phyloP scores from a whole-genome alignment of 768 basidiomycete genomes.

The Rubroboletus pulcherrimus region DNA sequence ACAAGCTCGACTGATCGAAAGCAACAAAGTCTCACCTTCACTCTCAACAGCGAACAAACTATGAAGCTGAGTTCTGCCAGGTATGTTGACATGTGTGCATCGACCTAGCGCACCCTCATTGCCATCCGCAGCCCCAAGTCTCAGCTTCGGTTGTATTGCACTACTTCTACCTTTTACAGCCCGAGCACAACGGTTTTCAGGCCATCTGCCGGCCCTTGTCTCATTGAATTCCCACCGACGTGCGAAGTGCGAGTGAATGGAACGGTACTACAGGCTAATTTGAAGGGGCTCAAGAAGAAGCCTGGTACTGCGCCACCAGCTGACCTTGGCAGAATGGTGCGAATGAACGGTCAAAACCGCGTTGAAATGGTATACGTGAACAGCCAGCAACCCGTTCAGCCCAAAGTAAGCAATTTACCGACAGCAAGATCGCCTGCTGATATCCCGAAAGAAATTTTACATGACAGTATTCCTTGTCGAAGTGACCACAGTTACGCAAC shows the following conservation, averaged over 20 bases:
- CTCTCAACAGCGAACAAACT: slow-evolving; percentile 62
- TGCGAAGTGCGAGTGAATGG: slow-evolving; percentile 89
- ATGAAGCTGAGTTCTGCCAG: slow-evolving; percentile 52
- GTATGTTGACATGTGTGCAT: slow-evolving; percentile 37
- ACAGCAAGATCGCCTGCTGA: slow-evolving; percentile 5
- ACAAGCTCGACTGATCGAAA: slow-evolving; percentile 75
- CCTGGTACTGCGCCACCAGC: slow-evolving; percentile 93
- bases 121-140: slow-evolving; percentile 51
- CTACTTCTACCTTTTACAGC: slow-evolving; percentile 72
- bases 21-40: slow-evolving; percentile 56
- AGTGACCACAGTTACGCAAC: slow-evolving; percentile 59
- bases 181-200: slow-evolving; percentile 49
- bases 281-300: slow-evolving; percentile 93
- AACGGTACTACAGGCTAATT: slow-evolving; percentile 61
- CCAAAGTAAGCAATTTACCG: slow-evolving; percentile 51
- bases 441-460: slow-evolving; percentile 83
- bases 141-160: slow-evolving; percentile 86
- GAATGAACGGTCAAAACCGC: slow-evolving; percentile 50
- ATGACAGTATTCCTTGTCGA: slow-evolving; percentile 84
- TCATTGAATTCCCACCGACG: slow-evolving; percentile 86
- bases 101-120: slow-evolving; percentile 7
- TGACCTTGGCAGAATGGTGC: slow-evolving; percentile 47
- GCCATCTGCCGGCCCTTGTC: slow-evolving; percentile 52
- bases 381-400: slow-evolving; percentile 69
- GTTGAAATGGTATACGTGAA: slow-evolving; percentile 91